Percentiles rank a stretch among this genome's conserved stretches.
These are phyloP conservation scores for Friedmanniomyces endolithicus DNA, from an alignment of 495 filamentous ascomycete genomes.

Conservation along the genomic window DNA sequence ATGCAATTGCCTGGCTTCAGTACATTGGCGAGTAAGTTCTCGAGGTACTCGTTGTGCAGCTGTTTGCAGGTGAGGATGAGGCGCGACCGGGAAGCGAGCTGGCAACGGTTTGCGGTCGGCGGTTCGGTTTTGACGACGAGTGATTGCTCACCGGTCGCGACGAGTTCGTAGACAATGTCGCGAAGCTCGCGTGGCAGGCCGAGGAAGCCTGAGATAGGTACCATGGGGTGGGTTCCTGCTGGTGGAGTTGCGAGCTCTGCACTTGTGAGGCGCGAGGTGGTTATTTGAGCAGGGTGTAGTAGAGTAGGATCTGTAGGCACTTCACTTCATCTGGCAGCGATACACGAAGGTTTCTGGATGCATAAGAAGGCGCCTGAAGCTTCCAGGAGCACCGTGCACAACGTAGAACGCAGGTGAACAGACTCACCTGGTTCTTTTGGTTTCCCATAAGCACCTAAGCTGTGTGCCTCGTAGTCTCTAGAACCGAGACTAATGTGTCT, in stretches of 20 bases:
- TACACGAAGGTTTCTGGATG: not conserved
- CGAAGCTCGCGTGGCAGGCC: not conserved
- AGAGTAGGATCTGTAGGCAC: not conserved
- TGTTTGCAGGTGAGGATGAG: not conserved
- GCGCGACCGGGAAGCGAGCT: not conserved
- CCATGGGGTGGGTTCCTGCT: not conserved
- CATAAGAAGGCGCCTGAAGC: too few species aligned
- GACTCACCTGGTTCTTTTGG: too few species aligned
- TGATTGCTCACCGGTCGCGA: not conserved
- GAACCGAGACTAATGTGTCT: too few species aligned
- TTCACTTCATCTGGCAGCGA: not conserved
- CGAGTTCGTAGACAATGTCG: not conserved
- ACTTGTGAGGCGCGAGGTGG: not conserved
- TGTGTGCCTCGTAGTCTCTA: too few species aligned
- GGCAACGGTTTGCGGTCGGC: not conserved
- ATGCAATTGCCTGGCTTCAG: not conserved
- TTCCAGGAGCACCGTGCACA: too few species aligned
- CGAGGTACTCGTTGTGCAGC: not conserved
- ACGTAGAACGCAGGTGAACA: too few species aligned
- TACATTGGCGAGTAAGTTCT: not conserved
- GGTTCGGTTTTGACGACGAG: not conserved
- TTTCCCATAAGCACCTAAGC: too few species aligned
- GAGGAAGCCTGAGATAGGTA: not conserved
- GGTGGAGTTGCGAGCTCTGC: too few species aligned
- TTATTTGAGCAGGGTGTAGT: not conserved